Percentiles rank a stretch among this genome's conserved stretches.
Evolutionary conservation across 108 stramenopile genomes (phyloP).

Genomic region (Chaetoceros tenuissimus): DNA sequence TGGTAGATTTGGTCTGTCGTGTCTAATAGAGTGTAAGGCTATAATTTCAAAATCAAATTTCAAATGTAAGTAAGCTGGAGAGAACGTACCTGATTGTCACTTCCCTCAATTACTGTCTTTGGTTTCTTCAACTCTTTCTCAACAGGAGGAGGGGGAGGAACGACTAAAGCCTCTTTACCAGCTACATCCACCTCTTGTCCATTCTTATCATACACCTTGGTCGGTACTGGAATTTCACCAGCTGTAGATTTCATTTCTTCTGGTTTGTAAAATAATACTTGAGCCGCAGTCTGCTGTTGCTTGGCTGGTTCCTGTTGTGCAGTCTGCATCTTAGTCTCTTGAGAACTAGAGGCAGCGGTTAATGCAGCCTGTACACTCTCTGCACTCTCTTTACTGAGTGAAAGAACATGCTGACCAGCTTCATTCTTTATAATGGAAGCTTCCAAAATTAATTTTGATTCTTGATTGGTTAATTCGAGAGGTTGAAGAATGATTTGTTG

Average conservation of each 20-base stretch:
- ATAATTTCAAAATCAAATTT: not conserved
- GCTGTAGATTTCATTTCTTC: not conserved
- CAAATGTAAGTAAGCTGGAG: not conserved
- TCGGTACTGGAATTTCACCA: slow-evolving; percentile 19
- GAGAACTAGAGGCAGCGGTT: not conserved
- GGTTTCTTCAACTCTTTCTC: slow-evolving; percentile 4
- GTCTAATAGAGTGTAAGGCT: not conserved
- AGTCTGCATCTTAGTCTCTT: not conserved
- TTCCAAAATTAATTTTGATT: not conserved
- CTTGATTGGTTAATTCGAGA: not conserved
- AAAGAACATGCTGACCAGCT: not conserved
- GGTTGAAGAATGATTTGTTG: not conserved
- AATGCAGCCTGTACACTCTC: not conserved
- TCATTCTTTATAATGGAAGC: not conserved
- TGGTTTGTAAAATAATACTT: not conserved
- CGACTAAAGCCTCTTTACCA: slow-evolving; percentile 9
- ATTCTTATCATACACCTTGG: slow-evolving; percentile 23
- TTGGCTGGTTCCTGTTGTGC: not conserved
- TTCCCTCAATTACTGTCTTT: no score
- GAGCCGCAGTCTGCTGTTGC: not conserved
- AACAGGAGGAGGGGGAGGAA: slow-evolving; percentile 11
- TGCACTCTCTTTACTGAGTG: not conserved
- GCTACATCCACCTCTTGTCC: slow-evolving; percentile 20
- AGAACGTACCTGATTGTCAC: not conserved
- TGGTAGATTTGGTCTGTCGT: not conserved